Evolutionary conservation across 306 rosid genomes (phyloP).

Genomic region (Hippophae rhamnoides): DNA sequence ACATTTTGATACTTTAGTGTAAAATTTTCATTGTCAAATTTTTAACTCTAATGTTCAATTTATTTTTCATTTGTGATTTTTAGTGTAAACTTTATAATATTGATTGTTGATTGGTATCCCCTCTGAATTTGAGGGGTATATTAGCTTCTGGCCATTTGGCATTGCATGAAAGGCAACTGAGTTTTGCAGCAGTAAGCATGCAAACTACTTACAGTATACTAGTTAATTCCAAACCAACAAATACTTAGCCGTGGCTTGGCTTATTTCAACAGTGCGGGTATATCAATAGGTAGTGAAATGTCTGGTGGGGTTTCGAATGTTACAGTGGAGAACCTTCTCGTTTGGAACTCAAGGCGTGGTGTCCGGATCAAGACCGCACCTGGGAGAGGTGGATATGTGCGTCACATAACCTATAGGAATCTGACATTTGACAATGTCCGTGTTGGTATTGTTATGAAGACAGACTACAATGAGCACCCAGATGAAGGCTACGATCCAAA

Average conservation of each 20-base stretch:
- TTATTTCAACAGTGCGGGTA: conserved; percentile 75
- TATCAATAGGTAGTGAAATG: conserved; percentile 98
- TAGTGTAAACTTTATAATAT: no score
- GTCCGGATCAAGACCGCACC: conserved; percentile 94
- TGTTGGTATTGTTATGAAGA: conserved; percentile 84
- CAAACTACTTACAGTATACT: no score
- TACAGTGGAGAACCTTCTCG: conserved; percentile 70
- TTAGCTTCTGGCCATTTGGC: no score
- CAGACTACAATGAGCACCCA: conserved; percentile 99
- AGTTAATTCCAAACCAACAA: neutral
- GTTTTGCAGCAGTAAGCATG: no score
- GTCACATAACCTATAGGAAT: conserved; percentile 57
- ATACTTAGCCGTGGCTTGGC: conserved; percentile 14
- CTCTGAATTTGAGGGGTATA: no score
- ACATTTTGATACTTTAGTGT: no score
- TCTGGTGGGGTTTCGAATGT: conserved; percentile 87
- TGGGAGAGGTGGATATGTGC: conserved; percentile 88
- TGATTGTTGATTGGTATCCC: no score
- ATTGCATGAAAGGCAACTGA: no score
- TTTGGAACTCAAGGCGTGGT: conserved; percentile 91
- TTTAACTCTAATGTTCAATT: no score
- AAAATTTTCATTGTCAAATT: no score
- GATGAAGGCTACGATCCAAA: conserved; percentile 72
- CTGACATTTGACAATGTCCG: conserved; percentile 78
- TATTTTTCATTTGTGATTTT: no score